These are phyloP conservation scores for Candida silvicultrix DNA, from an alignment of 805 yeast species.

Conservation along the genomic window DNA sequence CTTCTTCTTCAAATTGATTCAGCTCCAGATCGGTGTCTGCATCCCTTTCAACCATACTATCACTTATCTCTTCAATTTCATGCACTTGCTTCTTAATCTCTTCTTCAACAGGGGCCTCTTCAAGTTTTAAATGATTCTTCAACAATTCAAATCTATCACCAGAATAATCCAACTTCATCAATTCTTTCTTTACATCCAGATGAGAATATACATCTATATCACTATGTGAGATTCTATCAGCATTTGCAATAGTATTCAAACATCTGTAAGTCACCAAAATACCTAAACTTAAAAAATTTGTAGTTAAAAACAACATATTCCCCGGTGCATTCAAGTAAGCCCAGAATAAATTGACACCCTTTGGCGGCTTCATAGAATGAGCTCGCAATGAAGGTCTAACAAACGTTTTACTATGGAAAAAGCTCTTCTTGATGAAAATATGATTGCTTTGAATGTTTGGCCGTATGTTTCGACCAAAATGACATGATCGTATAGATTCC, in stretches of 20 bases:
- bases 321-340: conserved; percentile 33
- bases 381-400: background rate
- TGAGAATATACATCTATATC: background rate
- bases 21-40: background rate
- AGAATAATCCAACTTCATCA: background rate
- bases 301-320: conserved; percentile 29
- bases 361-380: background rate
- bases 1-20: background rate
- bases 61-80: background rate
- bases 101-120: background rate
- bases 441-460: background rate
- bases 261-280: conserved; percentile 28
- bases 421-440: background rate
- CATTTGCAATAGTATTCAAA: conserved; percentile 14
- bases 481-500: background rate
- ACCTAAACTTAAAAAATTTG: conserved; percentile 28
- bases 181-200: background rate
- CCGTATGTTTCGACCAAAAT: background rate
- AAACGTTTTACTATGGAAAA: background rate
- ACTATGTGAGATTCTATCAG: background rate
- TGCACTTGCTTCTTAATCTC: background rate
- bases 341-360: conserved; percentile 19
- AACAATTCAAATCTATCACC: background rate
- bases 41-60: background rate
- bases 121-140: background rate